Evolutionary conservation across 139 green algal species (phyloP).

Genomic region (Chlamydomonas schloesseri): DNA sequence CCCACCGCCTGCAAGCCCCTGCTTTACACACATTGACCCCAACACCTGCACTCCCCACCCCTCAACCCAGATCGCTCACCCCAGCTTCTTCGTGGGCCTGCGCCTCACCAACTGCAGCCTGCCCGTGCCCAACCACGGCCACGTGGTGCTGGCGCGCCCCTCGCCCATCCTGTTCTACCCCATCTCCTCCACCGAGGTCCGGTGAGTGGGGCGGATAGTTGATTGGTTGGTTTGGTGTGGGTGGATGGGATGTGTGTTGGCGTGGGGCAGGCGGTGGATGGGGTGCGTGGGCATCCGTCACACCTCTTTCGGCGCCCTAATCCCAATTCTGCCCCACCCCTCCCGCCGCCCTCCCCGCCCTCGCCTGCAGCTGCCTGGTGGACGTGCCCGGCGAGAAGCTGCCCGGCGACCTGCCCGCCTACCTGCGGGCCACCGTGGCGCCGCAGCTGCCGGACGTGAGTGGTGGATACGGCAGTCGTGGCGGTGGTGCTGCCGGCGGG

Average conservation of each 20-base stretch:
- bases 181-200: slow-evolving; percentile 90
- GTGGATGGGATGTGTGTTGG: too few relatives aligned
- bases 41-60: not conserved
- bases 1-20: too few relatives aligned
- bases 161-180: slow-evolving; percentile 99
- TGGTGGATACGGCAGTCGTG: too few relatives aligned
- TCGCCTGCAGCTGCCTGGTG: slow-evolving; percentile 80
- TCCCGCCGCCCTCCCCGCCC: not conserved
- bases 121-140: slow-evolving; percentile 90
- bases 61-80: slow-evolving; percentile 73
- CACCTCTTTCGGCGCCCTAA: too few relatives aligned
- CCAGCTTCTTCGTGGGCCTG: slow-evolving; percentile 96
- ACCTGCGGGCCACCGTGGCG: slow-evolving; percentile 64
- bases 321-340: too few relatives aligned
- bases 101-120: slow-evolving; percentile 81
- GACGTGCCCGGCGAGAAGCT: slow-evolving; percentile 89
- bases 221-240: too few relatives aligned
- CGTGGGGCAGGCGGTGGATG: too few relatives aligned
- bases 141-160: slow-evolving; percentile 95
- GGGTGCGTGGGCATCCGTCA: not conserved
- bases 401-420: slow-evolving; percentile 65
- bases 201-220: slow-evolving; percentile 52
- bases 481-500: too few relatives aligned
- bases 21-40: too few relatives aligned
- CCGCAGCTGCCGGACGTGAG: slow-evolving; percentile 77